Base-by-base conservation (phyloP, 495 filamentous ascomycete species). In the Podospora bellae-mahoneyi region DNA sequence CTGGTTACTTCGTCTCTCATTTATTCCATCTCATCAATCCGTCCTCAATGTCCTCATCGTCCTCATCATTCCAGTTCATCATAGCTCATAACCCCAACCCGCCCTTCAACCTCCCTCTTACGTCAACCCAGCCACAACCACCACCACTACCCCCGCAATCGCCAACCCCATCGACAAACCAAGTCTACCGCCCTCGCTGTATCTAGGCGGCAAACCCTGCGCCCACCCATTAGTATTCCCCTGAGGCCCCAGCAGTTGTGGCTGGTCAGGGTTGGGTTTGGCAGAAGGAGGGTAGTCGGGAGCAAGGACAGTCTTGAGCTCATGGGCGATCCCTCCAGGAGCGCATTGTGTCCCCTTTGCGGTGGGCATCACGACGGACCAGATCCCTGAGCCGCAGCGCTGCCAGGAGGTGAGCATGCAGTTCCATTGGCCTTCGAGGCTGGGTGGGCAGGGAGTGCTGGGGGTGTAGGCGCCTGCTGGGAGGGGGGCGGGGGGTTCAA, bases 371-470 rank as follows among this genome's bases (percentile, higher is more conserved):
- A 58, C n/a, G 16, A 19, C n/a, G n/a, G n/a, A 20, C 77, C 77
- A 80, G 9, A 10, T 62, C 13, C 77, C 77, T 3, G 74, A 65
- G 10, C 74, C 78, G 65, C 78, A 80, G n/a, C 78, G 77, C 69
- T 80, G 78, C 71, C 73, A 80, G 23, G 71, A 68, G 55, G 63
- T 69, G 27, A 72, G 72, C 70, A 78, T 73, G 75, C 78, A 80
- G 72, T 78, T 78, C 77, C 78, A 80, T 58, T 78, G 75, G 30
- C 77, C 78, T 56, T 80, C 78, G 15, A 73, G 65, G 20, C 70
- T 75, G 39, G 39, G 39, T 7, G 69, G 61, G 66, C 76, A 77
- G 7, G 68, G 60, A 7, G 69, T 68, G 15, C 72, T 73, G 2
- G 64, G 61, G n/a, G 55, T 19, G 55, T 20, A 58, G 55, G 23